Evolutionary conservation across 78 protist genomes (phyloP).

Genomic region (Chrysochromulina parva): DNA sequence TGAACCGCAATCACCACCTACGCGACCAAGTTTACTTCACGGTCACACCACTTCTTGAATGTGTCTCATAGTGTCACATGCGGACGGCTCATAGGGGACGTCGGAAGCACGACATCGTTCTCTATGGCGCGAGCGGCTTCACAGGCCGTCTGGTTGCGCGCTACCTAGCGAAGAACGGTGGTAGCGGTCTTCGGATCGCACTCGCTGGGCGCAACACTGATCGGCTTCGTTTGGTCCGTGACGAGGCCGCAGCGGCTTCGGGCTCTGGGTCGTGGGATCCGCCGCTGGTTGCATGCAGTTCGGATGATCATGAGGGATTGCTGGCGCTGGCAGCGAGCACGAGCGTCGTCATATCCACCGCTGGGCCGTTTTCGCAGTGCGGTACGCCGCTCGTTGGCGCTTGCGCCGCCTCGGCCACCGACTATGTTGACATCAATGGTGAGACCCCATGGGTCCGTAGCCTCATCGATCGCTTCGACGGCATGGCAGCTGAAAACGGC

Average conservation of each 20-base stretch:
- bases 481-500: neutral
- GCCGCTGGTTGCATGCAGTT: neutral
- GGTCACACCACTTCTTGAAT: too few species aligned
- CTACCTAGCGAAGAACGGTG: neutral
- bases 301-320: neutral
- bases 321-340: neutral
- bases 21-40: too few species aligned
- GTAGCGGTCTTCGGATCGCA: neutral
- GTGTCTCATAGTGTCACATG: too few species aligned
- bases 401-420: neutral
- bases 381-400: slow-evolving; percentile 32
- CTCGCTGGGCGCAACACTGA: slow-evolving; percentile 35
- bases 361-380: slow-evolving; percentile 37
- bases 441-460: slow-evolving; percentile 23
- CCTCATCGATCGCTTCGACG: neutral
- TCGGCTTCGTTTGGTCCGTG: neutral
- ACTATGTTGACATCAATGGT: slow-evolving; percentile 52
- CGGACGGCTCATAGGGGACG: too few species aligned
- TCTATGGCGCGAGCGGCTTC: slow-evolving; percentile 52
- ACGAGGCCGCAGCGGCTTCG: neutral
- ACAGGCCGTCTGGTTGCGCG: slow-evolving; percentile 34
- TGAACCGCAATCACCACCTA: too few species aligned
- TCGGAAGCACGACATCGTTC: slow-evolving; percentile 5
- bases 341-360: slow-evolving; percentile 45
- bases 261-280: neutral